These are phyloP conservation scores for Golubevia pallescens DNA, from an alignment of 1,284 basidiomycete genomes.

Conservation along the genomic window DNA sequence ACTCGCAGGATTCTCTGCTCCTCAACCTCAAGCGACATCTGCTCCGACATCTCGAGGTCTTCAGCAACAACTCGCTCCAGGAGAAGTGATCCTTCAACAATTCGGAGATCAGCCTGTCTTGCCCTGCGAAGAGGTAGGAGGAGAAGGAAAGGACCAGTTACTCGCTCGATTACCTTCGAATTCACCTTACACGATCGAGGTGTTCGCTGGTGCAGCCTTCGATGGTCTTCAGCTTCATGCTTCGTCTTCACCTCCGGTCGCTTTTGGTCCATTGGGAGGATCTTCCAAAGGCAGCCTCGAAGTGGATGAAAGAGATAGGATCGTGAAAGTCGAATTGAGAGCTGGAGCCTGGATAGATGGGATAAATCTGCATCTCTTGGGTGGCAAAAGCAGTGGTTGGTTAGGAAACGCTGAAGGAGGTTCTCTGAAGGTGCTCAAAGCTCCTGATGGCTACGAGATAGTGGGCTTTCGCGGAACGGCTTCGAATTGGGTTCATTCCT, in stretches of 20 bases:
- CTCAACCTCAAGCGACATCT: too few species aligned
- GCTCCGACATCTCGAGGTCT: too few species aligned
- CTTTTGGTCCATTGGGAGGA: slow-evolving; percentile 2
- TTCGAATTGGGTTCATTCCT: slow-evolving; percentile 19
- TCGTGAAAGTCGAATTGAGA: slow-evolving; percentile 20
- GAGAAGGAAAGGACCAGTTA: background rate
- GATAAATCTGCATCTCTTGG: slow-evolving; percentile 19
- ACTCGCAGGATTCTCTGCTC: background rate
- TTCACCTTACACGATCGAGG: slow-evolving; percentile 10
- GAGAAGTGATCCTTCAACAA: too few species aligned
- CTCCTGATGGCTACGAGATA: slow-evolving; percentile 14
- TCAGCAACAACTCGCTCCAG: too few species aligned
- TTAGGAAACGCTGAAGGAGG: slow-evolving; percentile 22
- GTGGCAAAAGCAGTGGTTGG: slow-evolving; percentile 21
- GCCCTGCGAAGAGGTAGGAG: background rate
- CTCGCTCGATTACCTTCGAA: background rate
- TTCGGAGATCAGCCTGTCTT: too few species aligned
- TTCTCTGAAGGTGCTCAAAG: slow-evolving; percentile 19
- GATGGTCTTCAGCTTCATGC: slow-evolving; percentile 17
- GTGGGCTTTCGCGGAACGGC: slow-evolving; percentile 24
- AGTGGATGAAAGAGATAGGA: slow-evolving; percentile 8
- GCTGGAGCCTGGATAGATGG: slow-evolving; percentile 33
- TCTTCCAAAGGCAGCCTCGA: slow-evolving; percentile 17
- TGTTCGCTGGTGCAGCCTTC: slow-evolving; percentile 11
- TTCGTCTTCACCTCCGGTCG: slow-evolving; percentile 9